phyloP scores from a whole-genome alignment of 2,329 filamentous ascomycete genomes.

The Cladosporium austrohemisphaericum region DNA sequence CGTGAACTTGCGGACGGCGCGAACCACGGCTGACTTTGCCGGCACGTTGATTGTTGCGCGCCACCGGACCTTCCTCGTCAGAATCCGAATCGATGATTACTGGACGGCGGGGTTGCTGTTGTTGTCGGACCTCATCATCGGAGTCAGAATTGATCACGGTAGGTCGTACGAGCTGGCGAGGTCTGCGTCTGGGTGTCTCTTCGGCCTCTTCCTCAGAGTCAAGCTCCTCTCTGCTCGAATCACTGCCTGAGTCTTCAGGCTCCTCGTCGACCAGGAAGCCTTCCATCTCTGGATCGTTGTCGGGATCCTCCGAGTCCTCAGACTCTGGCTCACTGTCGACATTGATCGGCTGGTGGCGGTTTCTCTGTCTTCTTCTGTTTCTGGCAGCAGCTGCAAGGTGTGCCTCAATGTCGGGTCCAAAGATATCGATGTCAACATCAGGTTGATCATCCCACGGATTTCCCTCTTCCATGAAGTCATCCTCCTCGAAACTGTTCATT shows the following conservation, averaged over 20 bases:
- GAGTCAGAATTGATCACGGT: conserved; percentile 11
- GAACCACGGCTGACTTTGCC: conserved; percentile 12
- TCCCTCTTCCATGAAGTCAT: conserved; percentile 18
- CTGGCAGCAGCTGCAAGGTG: neutral
- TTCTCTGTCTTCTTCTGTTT: conserved; percentile 16
- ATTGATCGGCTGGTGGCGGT: neutral
- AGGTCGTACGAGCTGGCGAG: neutral
- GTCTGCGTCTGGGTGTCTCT: neutral
- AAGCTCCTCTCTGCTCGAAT: conserved; percentile 18
- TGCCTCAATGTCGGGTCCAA: conserved; percentile 4
- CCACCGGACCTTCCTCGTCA: conserved; percentile 19
- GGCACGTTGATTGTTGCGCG: conserved; percentile 15
- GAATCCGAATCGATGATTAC: conserved; percentile 17
- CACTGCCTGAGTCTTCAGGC: conserved; percentile 11
- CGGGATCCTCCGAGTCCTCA: conserved; percentile 16
- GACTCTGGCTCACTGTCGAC: conserved; percentile 11
- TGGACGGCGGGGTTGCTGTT: conserved; percentile 3
- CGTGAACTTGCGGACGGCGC: conserved; percentile 8
- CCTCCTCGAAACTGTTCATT: conserved; percentile 16
- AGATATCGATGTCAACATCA: conserved; percentile 1
- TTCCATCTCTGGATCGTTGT: conserved; percentile 20
- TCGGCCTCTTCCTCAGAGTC: conserved; percentile 22
- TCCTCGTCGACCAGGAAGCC: conserved; percentile 20
- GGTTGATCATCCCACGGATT: neutral
- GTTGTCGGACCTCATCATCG: neutral